Evolutionary conservation across 108 stramenopile species (phyloP).

Genomic region (Nitzschia sp.): DNA sequence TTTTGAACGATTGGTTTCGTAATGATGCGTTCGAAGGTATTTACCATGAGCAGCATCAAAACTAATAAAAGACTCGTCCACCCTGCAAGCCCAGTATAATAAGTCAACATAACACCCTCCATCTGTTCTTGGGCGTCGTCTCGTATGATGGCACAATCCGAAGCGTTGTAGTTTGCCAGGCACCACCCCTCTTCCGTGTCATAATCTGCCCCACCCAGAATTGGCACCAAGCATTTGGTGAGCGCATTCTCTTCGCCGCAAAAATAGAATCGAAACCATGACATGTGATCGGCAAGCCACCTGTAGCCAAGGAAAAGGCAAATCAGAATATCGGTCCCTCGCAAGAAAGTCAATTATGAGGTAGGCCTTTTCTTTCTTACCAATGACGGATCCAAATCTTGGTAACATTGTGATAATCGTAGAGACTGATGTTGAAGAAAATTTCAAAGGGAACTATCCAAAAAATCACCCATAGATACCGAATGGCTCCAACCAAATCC

Average conservation of each 20-base stretch:
- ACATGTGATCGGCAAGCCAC: constrained; percentile 23
- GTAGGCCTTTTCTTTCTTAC: constrained; percentile 1
- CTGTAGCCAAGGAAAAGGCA: background rate
- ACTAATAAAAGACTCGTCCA: constrained; percentile 40
- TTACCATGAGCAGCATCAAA: constrained; percentile 56
- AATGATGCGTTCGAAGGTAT: constrained; percentile 71
- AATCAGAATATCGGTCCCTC: background rate
- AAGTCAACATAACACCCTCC: constrained; percentile 19
- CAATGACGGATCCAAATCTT: constrained; percentile 64
- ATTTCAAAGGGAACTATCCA: constrained; percentile 48
- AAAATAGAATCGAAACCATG: constrained; percentile 49
- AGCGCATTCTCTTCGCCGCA: constrained; percentile 54
- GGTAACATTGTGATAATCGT: constrained; percentile 67
- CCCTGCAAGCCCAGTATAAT: constrained; percentile 28
- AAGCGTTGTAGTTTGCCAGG: constrained; percentile 41
- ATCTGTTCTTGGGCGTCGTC: constrained; percentile 54
- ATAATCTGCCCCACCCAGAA: constrained; percentile 43
- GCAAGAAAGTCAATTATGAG: background rate
- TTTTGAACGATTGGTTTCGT: constrained; percentile 80
- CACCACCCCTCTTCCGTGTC: constrained; percentile 64
- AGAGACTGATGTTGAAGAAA: constrained; percentile 43
- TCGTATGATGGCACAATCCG: constrained; percentile 57
- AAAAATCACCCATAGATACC: constrained; percentile 72
- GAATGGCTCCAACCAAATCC: constrained; percentile 69
- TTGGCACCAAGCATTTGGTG: constrained; percentile 60